Base-by-base conservation (phyloP, 441 rosid genomes). In the Eruca vesicaria region DNA sequence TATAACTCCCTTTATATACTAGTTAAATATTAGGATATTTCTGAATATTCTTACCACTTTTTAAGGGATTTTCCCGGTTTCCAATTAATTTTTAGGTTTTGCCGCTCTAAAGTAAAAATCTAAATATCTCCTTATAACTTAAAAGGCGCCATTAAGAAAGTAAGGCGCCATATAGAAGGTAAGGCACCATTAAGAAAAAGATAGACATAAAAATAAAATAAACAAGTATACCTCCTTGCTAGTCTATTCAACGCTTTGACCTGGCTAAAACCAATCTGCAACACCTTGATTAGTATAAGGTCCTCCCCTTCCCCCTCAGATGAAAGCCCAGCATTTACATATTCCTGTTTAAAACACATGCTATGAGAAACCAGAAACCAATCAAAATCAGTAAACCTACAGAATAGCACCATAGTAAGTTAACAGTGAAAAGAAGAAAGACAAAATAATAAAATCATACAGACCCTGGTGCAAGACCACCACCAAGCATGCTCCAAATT, bases 391-490 rank as follows among this genome's bases (percentile, higher is more conserved):
- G 63, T 63, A 96, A 95, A 69, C 97, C 98, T 89, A 62, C 32
- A 76, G 77, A 69, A 57, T 53, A 69, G 14, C 28, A 50, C 36
- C 45, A 59, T 7, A 41, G 48, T 9, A 6, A 20, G 18, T 43
- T 16, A n/a, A 43, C 52, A n/a, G 52, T 43, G 23, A 32, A 33
- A 57, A 20, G 64, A 12, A 16, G 35, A 7, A 62, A 63, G 16
- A 58, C 26, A 23, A 23, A 57, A 29, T 14, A 62, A 55, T 10
- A 77, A 48, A 36, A 60, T 57, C 16, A 58, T 29, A 77, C 58
- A 63, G 66, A 94, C 98, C 98, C 97, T 89, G 99, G 97, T 33
- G 92, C 96, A 76, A 94, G 84, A 43, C 99, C 97, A 76, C 97
- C 97, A 68, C 99, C 99, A 79, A 94, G 96, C 74, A 94, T 97